A percentile compares a stretch with the other conserved stretches of the same genome.
Conservation (phyloP, 2,329 filamentous ascomycete species). For the Microascus cirrosus region DNA sequence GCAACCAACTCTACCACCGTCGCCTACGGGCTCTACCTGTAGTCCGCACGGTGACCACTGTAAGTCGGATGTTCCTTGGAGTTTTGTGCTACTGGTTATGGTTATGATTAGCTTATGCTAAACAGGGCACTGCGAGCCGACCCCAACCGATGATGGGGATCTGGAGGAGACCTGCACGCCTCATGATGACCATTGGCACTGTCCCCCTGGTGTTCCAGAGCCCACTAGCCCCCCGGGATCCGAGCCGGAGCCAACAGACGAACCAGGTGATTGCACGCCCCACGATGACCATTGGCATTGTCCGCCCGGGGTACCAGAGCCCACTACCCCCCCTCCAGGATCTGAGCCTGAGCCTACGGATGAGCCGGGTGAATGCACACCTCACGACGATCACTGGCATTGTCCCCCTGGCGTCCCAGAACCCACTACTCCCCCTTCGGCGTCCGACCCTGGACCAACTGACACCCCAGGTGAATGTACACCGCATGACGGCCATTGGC, state of each 20-base stretch:
- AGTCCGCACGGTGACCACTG: conserved; percentile 5
- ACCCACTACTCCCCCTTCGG: conserved; percentile 2
- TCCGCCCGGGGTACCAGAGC: conserved; percentile 8
- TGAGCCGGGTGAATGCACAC: conserved; percentile 2
- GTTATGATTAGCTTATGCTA: background rate
- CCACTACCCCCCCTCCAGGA: conserved; percentile 4
- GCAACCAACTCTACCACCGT: conserved; percentile 8
- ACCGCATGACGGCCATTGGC: too few species aligned
- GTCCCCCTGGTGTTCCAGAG: conserved; percentile 8
- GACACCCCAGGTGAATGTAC: too few species aligned
- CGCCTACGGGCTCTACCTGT: conserved; percentile 10
- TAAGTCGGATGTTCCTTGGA: background rate
- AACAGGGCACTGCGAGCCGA: conserved; percentile 9
- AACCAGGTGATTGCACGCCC: conserved; percentile 7
- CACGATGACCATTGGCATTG: conserved; percentile 10
- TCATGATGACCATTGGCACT: conserved; percentile 8
- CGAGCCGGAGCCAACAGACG: background rate
- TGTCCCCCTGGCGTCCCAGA: conserved; percentile 10
- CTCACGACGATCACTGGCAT: conserved; percentile 8
- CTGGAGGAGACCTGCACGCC: background rate
- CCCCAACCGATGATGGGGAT: background rate
- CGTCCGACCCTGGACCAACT: background rate
- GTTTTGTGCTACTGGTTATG: background rate
- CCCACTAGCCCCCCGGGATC: conserved; percentile 3
- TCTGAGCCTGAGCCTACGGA: background rate